A percentile compares a stretch with the other conserved stretches of the same genome.
Conservation (phyloP, 2,329 filamentous ascomycete species). For the Elsinoe necatrix region DNA sequence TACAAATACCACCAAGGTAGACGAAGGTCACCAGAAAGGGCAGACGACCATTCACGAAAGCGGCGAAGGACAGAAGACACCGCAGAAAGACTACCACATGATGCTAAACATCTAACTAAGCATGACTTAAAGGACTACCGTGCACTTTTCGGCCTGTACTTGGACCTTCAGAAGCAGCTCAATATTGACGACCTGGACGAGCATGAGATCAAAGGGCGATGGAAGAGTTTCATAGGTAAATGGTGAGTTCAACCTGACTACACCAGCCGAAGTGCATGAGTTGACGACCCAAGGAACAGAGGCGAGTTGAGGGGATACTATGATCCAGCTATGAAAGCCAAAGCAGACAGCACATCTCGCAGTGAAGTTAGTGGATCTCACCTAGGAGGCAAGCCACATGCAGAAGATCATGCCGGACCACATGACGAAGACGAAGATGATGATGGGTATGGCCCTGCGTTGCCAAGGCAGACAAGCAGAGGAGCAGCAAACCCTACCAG, state of each 20-base stretch:
- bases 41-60: background rate
- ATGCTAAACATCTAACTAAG: constrained; percentile 58
- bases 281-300: constrained; percentile 61
- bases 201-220: constrained; percentile 70
- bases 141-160: constrained; percentile 71
- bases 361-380: background rate
- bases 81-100: constrained; percentile 48
- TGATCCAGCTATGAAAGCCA: constrained; percentile 62
- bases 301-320: constrained; percentile 89
- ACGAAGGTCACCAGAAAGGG: background rate
- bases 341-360: constrained; percentile 31
- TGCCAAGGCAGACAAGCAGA: constrained; percentile 31
- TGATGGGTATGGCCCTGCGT: constrained; percentile 49
- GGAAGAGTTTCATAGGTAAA: constrained; percentile 86
- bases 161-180: constrained; percentile 78
- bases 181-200: constrained; percentile 61
- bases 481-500: constrained; percentile 60
- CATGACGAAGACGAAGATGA: constrained; percentile 49
- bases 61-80: constrained; percentile 21
- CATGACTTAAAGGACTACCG: constrained; percentile 58
- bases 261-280: constrained; percentile 14
- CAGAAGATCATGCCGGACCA: constrained; percentile 30
- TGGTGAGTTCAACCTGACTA: constrained; percentile 50
- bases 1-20: constrained; percentile 7
- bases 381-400: background rate